Evolutionary conservation across 2,329 filamentous ascomycete species (phyloP), one percentile per base, ranked within the genome.

Genomic region (Colletotrichum eleusines): DNA sequence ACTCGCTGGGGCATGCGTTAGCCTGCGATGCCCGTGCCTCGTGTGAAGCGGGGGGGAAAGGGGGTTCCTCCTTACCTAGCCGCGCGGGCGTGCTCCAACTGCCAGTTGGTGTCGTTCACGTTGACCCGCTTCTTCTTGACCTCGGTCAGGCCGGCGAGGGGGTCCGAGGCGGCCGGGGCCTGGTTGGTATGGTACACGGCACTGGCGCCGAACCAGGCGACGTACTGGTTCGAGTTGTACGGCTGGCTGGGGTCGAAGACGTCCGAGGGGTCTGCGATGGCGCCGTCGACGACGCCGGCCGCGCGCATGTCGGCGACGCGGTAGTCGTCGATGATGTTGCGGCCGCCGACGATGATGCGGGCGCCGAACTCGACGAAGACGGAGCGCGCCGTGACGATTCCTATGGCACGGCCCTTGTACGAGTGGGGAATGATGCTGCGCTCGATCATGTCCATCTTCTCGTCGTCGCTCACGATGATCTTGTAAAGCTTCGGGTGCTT

Each of bases 221-320:
- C 96, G 78, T 98, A 99, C 80, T 98, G 95, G 78, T 99, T 99
- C 83, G 95, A 94, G 85, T 99, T 98, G 86, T 99, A 99, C n/a
- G 91, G 87, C 78, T 97, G 92, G 48, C 92, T 93, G 11, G 88
- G 87, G 33, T 94, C 88, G 51, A 95, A 87, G 71, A 87, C 87
- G 80, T 99, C 96, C 71, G 94, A 92, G 0, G 95, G 95, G 77
- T 98, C 96, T 23, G 95, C 96, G 31, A 98, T 80, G 78, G 97
- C 94, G 74, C 96, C 96, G 80, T 98, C 95, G 2, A 94, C 87
- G 33, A 91, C 91, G 28, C 95, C 95, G 62, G 93, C 90, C 59
- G 91, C 91, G 59, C 90, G 89, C 40, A 92, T 92, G 74, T 90
- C 91, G 40, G 91, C 83, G 46, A 93, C 93, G 73, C 94, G 91